Conservation (phyloP, 805 yeast species). For the Candida orba region DNA sequence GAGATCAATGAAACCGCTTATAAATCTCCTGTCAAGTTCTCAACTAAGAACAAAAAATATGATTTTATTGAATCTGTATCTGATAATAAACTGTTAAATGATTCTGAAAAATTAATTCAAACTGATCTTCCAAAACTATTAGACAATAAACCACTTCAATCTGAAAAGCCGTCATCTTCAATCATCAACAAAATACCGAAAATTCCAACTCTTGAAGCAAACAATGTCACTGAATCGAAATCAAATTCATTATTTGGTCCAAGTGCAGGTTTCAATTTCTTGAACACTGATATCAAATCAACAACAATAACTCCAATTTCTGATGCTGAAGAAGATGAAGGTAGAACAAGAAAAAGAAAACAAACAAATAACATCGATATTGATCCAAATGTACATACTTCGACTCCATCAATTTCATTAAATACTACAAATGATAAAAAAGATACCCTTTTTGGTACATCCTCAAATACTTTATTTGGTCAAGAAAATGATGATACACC, state of each 20-base stretch:
- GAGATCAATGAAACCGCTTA: conserved; percentile 12
- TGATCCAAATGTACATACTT: neutral
- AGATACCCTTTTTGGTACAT: no score
- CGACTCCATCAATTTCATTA: conserved; percentile 1
- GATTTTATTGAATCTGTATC: conserved; percentile 5
- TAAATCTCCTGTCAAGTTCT: conserved; percentile 19
- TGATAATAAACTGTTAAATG: conserved; percentile 11
- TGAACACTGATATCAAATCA: conserved; percentile 4
- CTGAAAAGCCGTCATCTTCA: neutral
- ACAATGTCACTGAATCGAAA: neutral
- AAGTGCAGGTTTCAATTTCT: conserved; percentile 25
- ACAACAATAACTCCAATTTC: neutral
- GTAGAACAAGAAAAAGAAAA: conserved; percentile 1
- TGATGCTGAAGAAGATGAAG: conserved; percentile 1
- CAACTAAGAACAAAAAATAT: conserved; percentile 4
- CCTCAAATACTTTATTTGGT: neutral
- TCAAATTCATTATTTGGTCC: conserved; percentile 13
- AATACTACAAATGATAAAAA: neutral
- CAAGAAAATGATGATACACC: conserved; percentile 1
- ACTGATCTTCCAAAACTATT: neutral
- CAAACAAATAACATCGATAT: neutral
- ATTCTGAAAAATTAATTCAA: conserved; percentile 15
- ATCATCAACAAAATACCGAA: neutral
- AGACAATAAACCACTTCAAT: neutral
- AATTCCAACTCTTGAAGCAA: neutral